Evolutionary conservation across 805 yeast species (phyloP).

Genomic region (Metschnikowia sp.): DNA sequence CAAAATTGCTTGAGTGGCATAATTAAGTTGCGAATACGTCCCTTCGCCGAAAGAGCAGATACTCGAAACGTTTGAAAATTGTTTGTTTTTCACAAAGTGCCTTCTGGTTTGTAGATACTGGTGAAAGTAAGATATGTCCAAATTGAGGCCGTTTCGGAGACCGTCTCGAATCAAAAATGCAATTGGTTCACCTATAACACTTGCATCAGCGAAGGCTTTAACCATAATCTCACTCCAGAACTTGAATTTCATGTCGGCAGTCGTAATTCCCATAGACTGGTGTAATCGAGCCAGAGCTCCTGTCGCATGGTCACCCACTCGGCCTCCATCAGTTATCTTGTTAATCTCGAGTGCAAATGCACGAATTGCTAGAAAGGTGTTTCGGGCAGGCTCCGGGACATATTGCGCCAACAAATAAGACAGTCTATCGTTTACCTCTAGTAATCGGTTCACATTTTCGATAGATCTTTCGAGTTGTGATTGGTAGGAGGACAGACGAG

Average conservation of each 20-base stretch:
- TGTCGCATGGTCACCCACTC: slow-evolving; percentile 14
- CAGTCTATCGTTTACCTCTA: slow-evolving; percentile 55
- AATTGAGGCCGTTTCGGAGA: slow-evolving; percentile 43
- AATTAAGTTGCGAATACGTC: slow-evolving; percentile 67
- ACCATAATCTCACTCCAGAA: slow-evolving; percentile 69
- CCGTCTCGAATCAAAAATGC: slow-evolving; percentile 56
- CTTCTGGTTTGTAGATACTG: slow-evolving; percentile 59
- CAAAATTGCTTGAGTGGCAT: slow-evolving; percentile 57
- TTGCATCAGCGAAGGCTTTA: slow-evolving; percentile 38
- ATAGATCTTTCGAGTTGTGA: slow-evolving; percentile 31
- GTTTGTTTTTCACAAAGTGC: slow-evolving; percentile 46
- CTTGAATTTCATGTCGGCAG: slow-evolving; percentile 55
- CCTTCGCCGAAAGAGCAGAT: slow-evolving; percentile 81
- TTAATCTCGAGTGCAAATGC: slow-evolving; percentile 65
- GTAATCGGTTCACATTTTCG: slow-evolving; percentile 43
- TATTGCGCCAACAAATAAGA: slow-evolving; percentile 65
- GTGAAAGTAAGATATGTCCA: slow-evolving; percentile 54
- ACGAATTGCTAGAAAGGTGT: slow-evolving; percentile 59
- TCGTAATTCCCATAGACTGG: slow-evolving; percentile 35
- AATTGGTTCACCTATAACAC: slow-evolving; percentile 57
- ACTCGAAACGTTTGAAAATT: slow-evolving; percentile 48
- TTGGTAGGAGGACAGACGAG: slow-evolving; percentile 7
- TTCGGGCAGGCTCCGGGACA: slow-evolving; percentile 61
- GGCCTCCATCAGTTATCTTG: slow-evolving; percentile 39
- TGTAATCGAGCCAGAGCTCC: slow-evolving; percentile 28